A percentile compares a stretch with the other conserved stretches of the same genome.
Conservation (phyloP, 2,329 filamentous ascomycete species). For the Sporothrix brasiliensis region DNA sequence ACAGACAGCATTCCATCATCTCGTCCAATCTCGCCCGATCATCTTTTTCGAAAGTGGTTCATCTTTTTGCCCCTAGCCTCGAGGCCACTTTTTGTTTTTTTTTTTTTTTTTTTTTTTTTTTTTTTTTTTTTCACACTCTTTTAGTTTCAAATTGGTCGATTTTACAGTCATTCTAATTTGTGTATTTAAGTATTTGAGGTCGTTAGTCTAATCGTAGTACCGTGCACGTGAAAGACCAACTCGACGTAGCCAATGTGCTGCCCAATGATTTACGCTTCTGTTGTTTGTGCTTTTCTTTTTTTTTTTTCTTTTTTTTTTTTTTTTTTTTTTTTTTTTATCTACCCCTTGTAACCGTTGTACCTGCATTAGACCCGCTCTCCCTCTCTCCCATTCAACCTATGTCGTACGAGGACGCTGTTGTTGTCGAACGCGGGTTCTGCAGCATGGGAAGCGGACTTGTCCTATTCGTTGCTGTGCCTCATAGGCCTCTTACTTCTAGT, state of each 20-base stretch:
- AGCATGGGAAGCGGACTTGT: background rate
- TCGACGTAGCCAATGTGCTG: background rate
- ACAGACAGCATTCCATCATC: background rate
- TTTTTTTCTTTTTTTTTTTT: too few species aligned
- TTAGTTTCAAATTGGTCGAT: background rate
- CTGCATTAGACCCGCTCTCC: conserved; percentile 1
- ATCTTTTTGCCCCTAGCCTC: conserved; percentile 7
- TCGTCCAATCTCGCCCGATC: conserved; percentile 12
- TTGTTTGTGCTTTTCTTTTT: too few species aligned
- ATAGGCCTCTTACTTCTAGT: background rate
- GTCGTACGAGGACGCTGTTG: background rate
- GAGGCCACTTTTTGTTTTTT: background rate
- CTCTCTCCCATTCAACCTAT: background rate
- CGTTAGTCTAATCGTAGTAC: background rate
- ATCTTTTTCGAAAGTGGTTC: background rate
- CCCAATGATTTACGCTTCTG: too few species aligned
- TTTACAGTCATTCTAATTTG: background rate
- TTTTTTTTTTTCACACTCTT: background rate
- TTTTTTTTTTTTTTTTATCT: background rate
- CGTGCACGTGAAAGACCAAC: background rate
- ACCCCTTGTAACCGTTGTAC: background rate
- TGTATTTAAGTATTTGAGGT: too few species aligned
- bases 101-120: background rate
- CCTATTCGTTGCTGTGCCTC: background rate
- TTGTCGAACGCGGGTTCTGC: conserved; percentile 12